phyloP scores from a whole-genome alignment of 2,329 filamentous ascomycete genomes.

The Botrytis aclada region DNA sequence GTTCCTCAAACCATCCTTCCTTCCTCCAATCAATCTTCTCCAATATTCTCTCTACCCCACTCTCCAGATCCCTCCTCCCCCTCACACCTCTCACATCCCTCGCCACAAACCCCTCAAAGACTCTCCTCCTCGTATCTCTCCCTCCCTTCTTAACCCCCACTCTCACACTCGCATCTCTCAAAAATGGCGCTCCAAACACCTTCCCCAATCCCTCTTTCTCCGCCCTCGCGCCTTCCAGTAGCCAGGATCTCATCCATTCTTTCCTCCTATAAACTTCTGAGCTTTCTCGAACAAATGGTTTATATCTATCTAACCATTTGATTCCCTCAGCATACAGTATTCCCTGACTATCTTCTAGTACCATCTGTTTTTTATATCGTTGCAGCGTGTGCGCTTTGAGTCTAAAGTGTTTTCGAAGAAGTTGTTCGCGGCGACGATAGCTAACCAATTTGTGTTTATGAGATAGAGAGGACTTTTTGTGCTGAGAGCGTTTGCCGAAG shows the following conservation, averaged over 20 bases:
- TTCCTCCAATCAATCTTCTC: slow-evolving; percentile 9
- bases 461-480: neutral
- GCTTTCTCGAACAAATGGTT: neutral
- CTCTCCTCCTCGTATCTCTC: neutral
- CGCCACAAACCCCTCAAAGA: neutral
- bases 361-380: neutral
- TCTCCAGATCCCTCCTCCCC: neutral
- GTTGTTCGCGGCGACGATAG: neutral
- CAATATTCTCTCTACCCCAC: neutral
- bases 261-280: neutral
- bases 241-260: neutral
- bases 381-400: neutral
- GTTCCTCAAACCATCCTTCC: slow-evolving; percentile 8
- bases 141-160: neutral
- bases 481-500: neutral
- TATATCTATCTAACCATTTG: neutral
- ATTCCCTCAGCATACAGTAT: neutral
- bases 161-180: neutral
- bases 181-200: neutral
- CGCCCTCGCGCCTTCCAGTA: neutral
- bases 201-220: neutral
- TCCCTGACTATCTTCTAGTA: neutral
- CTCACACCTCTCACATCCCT: neutral
- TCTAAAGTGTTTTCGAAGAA: neutral
- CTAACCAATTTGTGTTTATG: neutral